Evolutionary conservation across 371 early-diverging fungal species (phyloP).

Genomic region (Mucor piriformis): DNA sequence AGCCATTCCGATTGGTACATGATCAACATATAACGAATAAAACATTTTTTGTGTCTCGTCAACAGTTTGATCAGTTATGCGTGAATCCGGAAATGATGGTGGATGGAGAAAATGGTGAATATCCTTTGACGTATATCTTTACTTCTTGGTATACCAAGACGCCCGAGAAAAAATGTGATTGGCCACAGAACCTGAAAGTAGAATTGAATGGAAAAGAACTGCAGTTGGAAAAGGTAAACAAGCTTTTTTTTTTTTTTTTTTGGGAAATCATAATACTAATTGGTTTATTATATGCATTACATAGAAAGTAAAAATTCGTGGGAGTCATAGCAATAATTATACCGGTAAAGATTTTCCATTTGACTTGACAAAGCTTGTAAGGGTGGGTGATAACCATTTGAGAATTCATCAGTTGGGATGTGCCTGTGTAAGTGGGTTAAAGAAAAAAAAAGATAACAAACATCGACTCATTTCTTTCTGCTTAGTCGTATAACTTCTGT

Average conservation of each 20-base stretch:
- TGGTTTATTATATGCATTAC: too few species aligned
- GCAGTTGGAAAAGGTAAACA: constrained; percentile 31
- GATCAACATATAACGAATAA: constrained; percentile 12
- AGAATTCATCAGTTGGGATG: constrained; percentile 29
- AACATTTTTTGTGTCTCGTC: not conserved
- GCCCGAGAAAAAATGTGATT: constrained; percentile 32
- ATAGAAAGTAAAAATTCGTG: not conserved
- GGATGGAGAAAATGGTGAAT: not conserved
- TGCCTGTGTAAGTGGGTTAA: constrained; percentile 37
- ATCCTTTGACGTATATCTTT: constrained; percentile 29
- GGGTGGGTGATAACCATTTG: constrained; percentile 27
- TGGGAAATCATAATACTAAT: too few species aligned
- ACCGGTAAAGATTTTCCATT: constrained; percentile 42
- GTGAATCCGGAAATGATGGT: not conserved
- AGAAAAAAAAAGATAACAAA: not conserved
- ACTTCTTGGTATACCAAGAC: constrained; percentile 27
- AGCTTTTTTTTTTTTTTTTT: too few species aligned
- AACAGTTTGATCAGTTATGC: not conserved
- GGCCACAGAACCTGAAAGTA: constrained; percentile 27
- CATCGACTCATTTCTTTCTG: too few species aligned
- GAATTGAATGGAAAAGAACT: constrained; percentile 25
- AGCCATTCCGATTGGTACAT: constrained; percentile 28
- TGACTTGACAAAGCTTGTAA: constrained; percentile 25
- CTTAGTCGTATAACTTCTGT: constrained; percentile 35
- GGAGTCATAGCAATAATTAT: not conserved